phyloP scores from a whole-genome alignment of 257 asterid species.

The Agastache rugosa region DNA sequence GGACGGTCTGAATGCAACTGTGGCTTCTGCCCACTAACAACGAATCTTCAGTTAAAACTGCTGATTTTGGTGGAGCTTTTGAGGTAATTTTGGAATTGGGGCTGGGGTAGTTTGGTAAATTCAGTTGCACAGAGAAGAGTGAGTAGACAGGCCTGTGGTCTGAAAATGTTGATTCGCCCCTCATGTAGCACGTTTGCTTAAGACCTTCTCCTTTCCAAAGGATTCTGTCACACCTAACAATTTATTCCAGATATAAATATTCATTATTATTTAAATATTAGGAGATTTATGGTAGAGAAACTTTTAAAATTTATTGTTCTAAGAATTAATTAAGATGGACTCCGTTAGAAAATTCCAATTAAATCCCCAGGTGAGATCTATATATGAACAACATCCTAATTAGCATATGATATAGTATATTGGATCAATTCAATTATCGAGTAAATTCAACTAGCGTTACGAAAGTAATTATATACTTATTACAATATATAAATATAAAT shows the following conservation, averaged over 20 bases:
- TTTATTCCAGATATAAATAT: neutral
- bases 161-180: slow-evolving; percentile 85
- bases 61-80: neutral
- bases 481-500: no score
- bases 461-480: no score
- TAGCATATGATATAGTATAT: no score
- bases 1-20: slow-evolving; percentile 47
- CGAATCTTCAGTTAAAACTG: slow-evolving; percentile 23
- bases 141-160: slow-evolving; percentile 94
- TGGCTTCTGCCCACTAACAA: slow-evolving; percentile 39
- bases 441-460: no score
- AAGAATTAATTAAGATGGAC: no score
- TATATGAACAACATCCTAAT: no score
- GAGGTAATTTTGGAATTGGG: slow-evolving; percentile 25
- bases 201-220: slow-evolving; percentile 91
- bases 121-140: slow-evolving; percentile 58
- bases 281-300: no score
- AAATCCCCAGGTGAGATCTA: no score
- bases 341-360: no score
- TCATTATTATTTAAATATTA: neutral
- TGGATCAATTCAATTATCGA: no score
- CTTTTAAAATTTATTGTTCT: neutral
- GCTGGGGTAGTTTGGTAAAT: slow-evolving; percentile 34
- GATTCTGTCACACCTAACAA: slow-evolving; percentile 88
- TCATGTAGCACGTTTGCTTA: slow-evolving; percentile 66